These are phyloP conservation scores for Ceratobasidium papillatum DNA, from an alignment of 1,284 basidiomycete species.

Conservation along the genomic window DNA sequence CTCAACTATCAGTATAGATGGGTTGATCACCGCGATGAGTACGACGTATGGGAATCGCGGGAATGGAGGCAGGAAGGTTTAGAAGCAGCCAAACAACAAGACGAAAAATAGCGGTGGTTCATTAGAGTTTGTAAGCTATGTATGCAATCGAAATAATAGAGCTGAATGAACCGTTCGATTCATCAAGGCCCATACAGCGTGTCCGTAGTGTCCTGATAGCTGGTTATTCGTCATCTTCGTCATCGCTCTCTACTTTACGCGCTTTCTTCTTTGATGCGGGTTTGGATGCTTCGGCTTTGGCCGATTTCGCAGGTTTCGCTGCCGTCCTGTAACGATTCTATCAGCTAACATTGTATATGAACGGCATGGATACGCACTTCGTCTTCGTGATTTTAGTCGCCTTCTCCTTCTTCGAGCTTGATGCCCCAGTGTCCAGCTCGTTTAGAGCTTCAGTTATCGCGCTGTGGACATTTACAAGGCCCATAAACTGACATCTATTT, in stretches of 20 bases:
- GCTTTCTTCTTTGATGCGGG: conserved; percentile 27
- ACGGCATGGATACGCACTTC: conserved; percentile 13
- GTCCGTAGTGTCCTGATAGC: neutral
- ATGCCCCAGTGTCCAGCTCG: conserved; percentile 1
- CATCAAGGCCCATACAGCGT: neutral
- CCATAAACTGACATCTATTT: conserved; percentile 16
- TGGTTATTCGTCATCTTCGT: conserved; percentile 9
- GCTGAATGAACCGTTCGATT: neutral
- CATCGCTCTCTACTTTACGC: conserved; percentile 16
- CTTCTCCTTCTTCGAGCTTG: neutral
- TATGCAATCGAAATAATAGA: neutral
- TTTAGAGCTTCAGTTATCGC: conserved; percentile 30
- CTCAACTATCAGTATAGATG: conserved; percentile 25
- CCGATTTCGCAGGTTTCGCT: conserved; percentile 19
- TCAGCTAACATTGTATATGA: neutral
- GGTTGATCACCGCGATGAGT: conserved; percentile 42
- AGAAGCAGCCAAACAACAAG: conserved; percentile 3
- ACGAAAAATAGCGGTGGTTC: neutral
- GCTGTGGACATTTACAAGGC: conserved; percentile 15
- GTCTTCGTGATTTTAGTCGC: conserved; percentile 12
- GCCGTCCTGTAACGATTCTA: neutral
- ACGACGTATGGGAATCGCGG: conserved; percentile 43
- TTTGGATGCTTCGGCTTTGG: conserved; percentile 10
- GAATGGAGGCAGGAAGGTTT: conserved; percentile 44
- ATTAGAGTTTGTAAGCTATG: neutral